phyloP scores from a whole-genome alignment of 148 eudicot species.

The Spergularia bocconei region DNA sequence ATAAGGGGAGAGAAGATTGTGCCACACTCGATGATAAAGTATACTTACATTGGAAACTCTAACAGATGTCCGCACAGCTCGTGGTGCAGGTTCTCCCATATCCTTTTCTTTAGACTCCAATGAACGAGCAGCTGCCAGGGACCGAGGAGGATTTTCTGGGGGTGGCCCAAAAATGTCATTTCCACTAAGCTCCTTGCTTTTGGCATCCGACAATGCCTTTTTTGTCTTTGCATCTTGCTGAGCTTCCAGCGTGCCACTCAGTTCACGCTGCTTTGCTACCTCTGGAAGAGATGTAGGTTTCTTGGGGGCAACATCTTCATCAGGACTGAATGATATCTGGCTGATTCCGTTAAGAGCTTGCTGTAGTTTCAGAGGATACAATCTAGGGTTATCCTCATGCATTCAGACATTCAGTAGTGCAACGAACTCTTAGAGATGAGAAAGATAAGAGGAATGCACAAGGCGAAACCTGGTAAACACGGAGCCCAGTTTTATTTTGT shows the following conservation, averaged over 20 bases:
- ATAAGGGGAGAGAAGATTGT: neutral
- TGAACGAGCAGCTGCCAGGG: conserved; percentile 68
- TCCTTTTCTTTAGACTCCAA: conserved; percentile 55
- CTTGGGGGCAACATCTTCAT: conserved; percentile 70
- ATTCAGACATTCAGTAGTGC: neutral
- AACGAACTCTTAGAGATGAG: neutral
- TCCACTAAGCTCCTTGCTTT: conserved; percentile 90
- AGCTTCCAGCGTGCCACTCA: conserved; percentile 68
- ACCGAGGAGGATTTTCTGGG: conserved; percentile 68
- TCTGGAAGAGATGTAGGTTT: conserved; percentile 75
- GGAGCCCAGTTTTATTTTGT: conserved; percentile 55
- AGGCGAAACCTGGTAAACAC: conserved; percentile 64
- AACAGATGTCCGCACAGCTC: conserved; percentile 76
- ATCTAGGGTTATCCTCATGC: neutral
- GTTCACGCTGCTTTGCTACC: conserved; percentile 94
- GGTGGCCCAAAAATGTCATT: conserved; percentile 91
- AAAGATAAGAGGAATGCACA: neutral
- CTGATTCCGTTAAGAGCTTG: conserved; percentile 80
- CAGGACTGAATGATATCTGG: conserved; percentile 81
- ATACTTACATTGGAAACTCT: conserved; percentile 88
- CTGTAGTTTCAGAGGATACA: conserved; percentile 31
- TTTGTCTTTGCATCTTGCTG: conserved; percentile 49
- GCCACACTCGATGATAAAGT: neutral
- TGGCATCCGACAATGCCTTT: conserved; percentile 78
- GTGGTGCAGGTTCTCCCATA: conserved; percentile 80